Evolutionary conservation across 257 asterid genomes (phyloP).

Genomic region (Nicotiana attenuata): DNA sequence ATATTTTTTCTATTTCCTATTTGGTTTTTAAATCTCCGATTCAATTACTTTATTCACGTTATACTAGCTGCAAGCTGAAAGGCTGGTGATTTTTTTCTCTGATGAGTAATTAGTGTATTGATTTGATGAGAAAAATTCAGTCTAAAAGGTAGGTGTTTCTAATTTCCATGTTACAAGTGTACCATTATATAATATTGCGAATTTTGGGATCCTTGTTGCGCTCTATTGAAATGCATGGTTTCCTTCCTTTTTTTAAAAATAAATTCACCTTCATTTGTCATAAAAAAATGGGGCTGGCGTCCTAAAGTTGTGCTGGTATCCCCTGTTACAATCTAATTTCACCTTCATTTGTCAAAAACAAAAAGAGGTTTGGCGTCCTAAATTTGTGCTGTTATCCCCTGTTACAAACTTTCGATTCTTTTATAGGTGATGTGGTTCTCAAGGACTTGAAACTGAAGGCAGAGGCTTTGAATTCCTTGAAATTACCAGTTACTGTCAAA

Average conservation of each 20-base stretch:
- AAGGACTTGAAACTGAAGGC: slow-evolving; percentile 90
- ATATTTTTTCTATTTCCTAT: neutral
- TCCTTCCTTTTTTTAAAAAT: neutral
- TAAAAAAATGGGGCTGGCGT: neutral
- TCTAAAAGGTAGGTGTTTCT: neutral
- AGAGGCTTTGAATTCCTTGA: slow-evolving; percentile 88
- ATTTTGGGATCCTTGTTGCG: neutral
- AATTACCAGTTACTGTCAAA: slow-evolving; percentile 90
- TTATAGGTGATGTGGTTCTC: slow-evolving; percentile 92
- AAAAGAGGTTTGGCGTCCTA: neutral
- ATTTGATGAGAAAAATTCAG: neutral
- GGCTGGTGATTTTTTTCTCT: neutral
- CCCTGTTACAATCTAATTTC: slow-evolving; percentile 10
- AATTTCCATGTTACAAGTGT: neutral
- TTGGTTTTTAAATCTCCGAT: neutral
- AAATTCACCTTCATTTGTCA: neutral
- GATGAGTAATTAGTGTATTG: neutral
- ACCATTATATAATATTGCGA: neutral
- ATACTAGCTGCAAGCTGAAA: neutral
- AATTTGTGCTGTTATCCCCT: slow-evolving; percentile 13
- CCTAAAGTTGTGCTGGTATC: slow-evolving; percentile 11
- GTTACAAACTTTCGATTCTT: slow-evolving; percentile 11
- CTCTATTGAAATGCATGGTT: neutral
- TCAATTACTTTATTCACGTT: neutral
- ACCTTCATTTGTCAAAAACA: neutral